Evolutionary conservation across 257 asterid genomes (phyloP).

Genomic region (Osmanthus fragrans): DNA sequence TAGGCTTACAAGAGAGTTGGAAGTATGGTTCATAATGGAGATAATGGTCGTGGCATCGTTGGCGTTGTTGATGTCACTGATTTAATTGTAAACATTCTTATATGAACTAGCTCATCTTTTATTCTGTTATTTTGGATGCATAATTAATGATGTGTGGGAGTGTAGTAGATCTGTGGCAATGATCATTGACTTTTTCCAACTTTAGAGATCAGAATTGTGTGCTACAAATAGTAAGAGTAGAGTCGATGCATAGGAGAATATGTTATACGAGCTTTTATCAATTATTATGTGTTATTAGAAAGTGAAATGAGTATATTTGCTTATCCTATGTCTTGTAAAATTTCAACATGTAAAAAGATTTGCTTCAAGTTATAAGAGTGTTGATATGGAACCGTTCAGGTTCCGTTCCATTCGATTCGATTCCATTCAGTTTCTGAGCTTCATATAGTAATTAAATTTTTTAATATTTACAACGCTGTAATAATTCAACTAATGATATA

Average conservation of each 20-base stretch:
- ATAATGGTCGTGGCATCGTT: conserved; percentile 73
- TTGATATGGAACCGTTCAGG: neutral
- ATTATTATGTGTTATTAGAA: neutral
- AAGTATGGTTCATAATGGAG: conserved; percentile 79
- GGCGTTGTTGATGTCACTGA: conserved; percentile 77
- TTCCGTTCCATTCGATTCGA: too few relatives aligned
- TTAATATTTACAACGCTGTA: too few relatives aligned
- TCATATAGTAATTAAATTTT: too few relatives aligned
- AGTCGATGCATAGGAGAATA: neutral
- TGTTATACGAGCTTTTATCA: neutral
- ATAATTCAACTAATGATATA: too few relatives aligned
- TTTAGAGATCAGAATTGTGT: neutral
- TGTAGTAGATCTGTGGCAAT: conserved; percentile 12
- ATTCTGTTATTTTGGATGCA: conserved; percentile 8
- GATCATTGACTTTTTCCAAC: neutral
- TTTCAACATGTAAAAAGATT: neutral
- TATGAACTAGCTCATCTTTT: neutral
- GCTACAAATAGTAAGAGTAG: conserved; percentile 7
- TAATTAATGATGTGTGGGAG: neutral
- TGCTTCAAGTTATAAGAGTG: neutral
- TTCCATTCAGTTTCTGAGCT: too few relatives aligned
- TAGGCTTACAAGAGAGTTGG: conserved; percentile 92
- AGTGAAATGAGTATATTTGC: neutral
- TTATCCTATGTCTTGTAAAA: neutral
- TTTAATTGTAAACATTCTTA: conserved; percentile 53